A percentile compares a stretch with the other conserved stretches of the same genome.
phyloP scores from a whole-genome alignment of 176 grass and related monocot species.

The Areca catechu region DNA sequence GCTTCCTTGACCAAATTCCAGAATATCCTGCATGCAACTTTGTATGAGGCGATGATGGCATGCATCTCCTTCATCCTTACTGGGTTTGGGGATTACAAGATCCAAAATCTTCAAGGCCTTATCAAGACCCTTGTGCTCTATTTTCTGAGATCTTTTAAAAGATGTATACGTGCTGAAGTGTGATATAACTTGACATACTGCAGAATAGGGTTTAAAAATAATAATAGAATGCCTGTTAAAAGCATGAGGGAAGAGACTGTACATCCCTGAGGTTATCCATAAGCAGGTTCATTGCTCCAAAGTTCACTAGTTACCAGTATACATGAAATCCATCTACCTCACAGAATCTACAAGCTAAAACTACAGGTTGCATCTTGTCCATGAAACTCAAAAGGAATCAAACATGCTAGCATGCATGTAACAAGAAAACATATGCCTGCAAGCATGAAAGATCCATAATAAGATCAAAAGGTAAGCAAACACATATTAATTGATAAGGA shows the following conservation, averaged over 20 bases:
- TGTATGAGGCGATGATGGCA: conserved; percentile 34
- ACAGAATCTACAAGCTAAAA: too few species aligned
- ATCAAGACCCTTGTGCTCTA: neutral
- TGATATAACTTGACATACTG: too few species aligned
- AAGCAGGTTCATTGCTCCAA: neutral
- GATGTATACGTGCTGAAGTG: neutral
- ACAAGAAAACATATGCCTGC: too few species aligned
- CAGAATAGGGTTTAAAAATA: too few species aligned
- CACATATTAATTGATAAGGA: too few species aligned
- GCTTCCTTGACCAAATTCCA: conserved; percentile 14
- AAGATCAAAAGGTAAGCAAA: too few species aligned
- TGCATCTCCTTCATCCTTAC: conserved; percentile 1
- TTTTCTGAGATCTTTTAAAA: neutral
- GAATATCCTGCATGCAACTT: conserved; percentile 31
- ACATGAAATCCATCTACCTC: neutral
- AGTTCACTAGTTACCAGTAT: neutral
- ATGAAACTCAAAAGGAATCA: too few species aligned
- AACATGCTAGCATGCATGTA: too few species aligned
- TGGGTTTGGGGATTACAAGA: neutral
- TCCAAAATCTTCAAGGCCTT: conserved; percentile 11
- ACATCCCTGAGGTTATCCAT: conserved; percentile 3
- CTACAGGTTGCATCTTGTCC: too few species aligned
- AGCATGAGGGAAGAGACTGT: conserved; percentile 3
- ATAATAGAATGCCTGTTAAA: conserved; percentile 1
- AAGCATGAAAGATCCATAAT: too few species aligned